These are phyloP conservation scores for Ogataea glucozyma DNA, from an alignment of 805 yeast species.

Conservation along the genomic window DNA sequence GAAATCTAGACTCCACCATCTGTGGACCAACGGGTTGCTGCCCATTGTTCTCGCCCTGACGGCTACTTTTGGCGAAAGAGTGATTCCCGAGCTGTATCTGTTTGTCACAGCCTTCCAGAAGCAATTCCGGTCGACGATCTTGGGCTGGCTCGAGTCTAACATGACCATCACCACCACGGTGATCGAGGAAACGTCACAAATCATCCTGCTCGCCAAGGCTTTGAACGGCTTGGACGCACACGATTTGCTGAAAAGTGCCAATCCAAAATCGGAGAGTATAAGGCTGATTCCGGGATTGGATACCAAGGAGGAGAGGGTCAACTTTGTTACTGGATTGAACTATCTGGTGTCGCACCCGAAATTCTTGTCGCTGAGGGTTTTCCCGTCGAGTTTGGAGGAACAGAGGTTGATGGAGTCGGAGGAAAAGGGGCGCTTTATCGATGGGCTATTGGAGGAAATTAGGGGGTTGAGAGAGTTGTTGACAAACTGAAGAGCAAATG, in stretches of 20 bases:
- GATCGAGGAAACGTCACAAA: constrained; percentile 66
- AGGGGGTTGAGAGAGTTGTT: constrained; percentile 51
- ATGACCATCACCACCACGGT: constrained; percentile 49
- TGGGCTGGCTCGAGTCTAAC: constrained; percentile 60
- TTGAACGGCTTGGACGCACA: constrained; percentile 54
- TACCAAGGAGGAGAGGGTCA: constrained; percentile 55
- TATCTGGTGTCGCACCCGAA: constrained; percentile 86
- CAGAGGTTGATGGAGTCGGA: constrained; percentile 54
- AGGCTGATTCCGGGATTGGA: constrained; percentile 60
- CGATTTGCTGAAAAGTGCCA: constrained; percentile 39
- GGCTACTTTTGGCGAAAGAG: constrained; percentile 60
- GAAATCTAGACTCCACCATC: constrained; percentile 52
- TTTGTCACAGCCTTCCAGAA: constrained; percentile 62
- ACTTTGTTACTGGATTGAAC: constrained; percentile 59
- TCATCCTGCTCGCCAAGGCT: constrained; percentile 62
- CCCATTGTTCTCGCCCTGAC: constrained; percentile 63
- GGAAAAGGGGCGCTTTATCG: constrained; percentile 45
- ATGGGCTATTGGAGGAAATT: constrained; percentile 49
- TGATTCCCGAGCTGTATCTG: constrained; percentile 63
- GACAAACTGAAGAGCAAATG: constrained; percentile 18
- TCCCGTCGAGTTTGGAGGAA: constrained; percentile 65
- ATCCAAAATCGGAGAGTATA: constrained; percentile 21
- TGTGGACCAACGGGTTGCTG: constrained; percentile 87
- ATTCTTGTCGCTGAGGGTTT: constrained; percentile 67
- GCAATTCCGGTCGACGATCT: constrained; percentile 64